A percentile compares a stretch with the other conserved stretches of the same genome.
These are phyloP conservation scores for Phytopythium vexans DNA, from an alignment of 352 stramenopile genomes.

Conservation along the genomic window DNA sequence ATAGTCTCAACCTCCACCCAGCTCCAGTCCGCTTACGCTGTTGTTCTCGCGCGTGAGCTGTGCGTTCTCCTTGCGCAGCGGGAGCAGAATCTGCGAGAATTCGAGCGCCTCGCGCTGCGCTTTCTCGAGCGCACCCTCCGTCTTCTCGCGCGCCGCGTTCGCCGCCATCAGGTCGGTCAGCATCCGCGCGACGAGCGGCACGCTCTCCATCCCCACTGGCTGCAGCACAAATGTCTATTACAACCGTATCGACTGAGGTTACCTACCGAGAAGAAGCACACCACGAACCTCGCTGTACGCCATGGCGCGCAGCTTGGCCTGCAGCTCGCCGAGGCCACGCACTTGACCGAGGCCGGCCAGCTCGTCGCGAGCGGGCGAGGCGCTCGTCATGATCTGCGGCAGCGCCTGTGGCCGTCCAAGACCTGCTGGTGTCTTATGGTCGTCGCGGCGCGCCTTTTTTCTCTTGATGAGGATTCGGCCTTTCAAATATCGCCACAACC, in stretches of 20 bases:
- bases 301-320: conserved; percentile 52
- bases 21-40: conserved; percentile 30
- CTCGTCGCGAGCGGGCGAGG: conserved; percentile 29
- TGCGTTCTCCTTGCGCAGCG: conserved; percentile 76
- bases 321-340: conserved; percentile 50
- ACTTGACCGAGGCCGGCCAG: conserved; percentile 37
- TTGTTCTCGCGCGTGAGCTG: conserved; percentile 76
- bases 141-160: conserved; percentile 23
- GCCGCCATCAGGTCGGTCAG: conserved; percentile 44
- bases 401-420: not conserved
- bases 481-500: not conserved
- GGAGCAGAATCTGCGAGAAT: conserved; percentile 62
- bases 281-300: conserved; percentile 51
- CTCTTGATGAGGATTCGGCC: not conserved
- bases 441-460: not conserved
- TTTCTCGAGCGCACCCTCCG: conserved; percentile 48
- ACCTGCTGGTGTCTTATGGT: not conserved
- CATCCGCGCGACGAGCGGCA: conserved; percentile 49
- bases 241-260: not conserved
- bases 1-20: not conserved
- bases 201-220: conserved; percentile 60
- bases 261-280: too few relatives aligned
- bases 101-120: conserved; percentile 57
- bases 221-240: conserved; percentile 6
- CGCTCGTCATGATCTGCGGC: conserved; percentile 18